Percentiles rank a stretch among this genome's conserved stretches.
Conservation (phyloP, 306 rosid genomes). For the Rosa rugosa region DNA sequence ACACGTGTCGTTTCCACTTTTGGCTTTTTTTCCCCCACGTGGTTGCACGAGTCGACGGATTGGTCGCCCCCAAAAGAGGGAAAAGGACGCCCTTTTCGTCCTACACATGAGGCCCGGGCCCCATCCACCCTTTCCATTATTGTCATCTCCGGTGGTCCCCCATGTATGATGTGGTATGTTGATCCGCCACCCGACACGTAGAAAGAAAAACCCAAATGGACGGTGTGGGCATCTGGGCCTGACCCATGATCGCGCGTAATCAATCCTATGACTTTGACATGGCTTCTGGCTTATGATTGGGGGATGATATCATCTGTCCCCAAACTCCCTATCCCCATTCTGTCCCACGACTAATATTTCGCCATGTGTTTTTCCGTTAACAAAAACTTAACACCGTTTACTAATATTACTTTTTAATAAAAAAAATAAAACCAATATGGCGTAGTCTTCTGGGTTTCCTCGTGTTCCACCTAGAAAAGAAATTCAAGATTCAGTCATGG, state of each 20-base stretch:
- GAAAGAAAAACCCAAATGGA: neutral
- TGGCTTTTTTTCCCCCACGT: slow-evolving; percentile 20
- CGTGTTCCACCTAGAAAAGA: too few relatives aligned
- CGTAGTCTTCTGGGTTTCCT: too few relatives aligned
- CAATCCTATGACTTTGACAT: neutral
- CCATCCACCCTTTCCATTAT: slow-evolving; percentile 12
- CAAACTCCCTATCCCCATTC: too few relatives aligned
- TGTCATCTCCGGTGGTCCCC: neutral
- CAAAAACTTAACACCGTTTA: too few relatives aligned
- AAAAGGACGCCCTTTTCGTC: slow-evolving; percentile 12
- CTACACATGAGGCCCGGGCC: neutral
- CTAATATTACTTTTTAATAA: too few relatives aligned
- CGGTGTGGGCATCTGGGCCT: neutral
- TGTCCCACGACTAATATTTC: too few relatives aligned
- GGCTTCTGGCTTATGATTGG: neutral
- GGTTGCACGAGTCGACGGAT: slow-evolving; percentile 29
- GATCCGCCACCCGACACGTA: slow-evolving; percentile 9
- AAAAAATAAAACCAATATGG: too few relatives aligned
- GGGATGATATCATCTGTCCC: too few relatives aligned
- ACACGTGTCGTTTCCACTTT: slow-evolving; percentile 16
- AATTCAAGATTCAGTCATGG: too few relatives aligned
- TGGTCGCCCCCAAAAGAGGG: slow-evolving; percentile 19
- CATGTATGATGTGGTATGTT: neutral
- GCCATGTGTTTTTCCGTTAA: too few relatives aligned
- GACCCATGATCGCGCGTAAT: neutral